Evolutionary conservation across 2,329 filamentous ascomycete genomes (phyloP).

Genomic region (Pseudocercospora eumusae): DNA sequence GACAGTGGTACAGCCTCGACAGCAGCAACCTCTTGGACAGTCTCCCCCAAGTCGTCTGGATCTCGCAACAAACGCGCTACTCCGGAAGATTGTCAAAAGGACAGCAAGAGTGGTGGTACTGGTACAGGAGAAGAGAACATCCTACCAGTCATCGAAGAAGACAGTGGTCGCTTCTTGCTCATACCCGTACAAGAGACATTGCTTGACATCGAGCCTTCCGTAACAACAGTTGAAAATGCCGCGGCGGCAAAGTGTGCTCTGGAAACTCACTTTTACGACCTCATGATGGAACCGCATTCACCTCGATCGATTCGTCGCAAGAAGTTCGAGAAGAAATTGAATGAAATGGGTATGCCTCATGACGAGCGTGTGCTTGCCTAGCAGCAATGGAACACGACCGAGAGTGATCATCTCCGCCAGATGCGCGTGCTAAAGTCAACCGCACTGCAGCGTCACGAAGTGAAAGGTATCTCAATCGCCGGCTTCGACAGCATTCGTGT

Average conservation of each 20-base stretch:
- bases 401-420: conserved; percentile 75
- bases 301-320: conserved; percentile 63
- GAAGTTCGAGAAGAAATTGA: conserved; percentile 65
- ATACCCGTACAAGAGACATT: conserved; percentile 38
- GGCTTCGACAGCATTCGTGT: conserved; percentile 81
- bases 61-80: conserved; percentile 31
- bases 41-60: conserved; percentile 33
- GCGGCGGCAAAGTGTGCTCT: conserved; percentile 83
- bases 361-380: conserved; percentile 59
- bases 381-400: conserved; percentile 63
- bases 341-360: conserved; percentile 55
- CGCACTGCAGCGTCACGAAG: conserved; percentile 51
- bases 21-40: conserved; percentile 37
- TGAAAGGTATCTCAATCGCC: conserved; percentile 56
- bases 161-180: conserved; percentile 31
- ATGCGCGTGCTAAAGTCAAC: conserved; percentile 68
- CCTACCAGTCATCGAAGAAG: conserved; percentile 40
- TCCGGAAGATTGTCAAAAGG: conserved; percentile 33
- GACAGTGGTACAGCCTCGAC: conserved; percentile 36
- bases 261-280: conserved; percentile 78
- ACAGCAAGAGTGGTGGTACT: conserved; percentile 27
- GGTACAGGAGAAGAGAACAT: conserved; percentile 31
- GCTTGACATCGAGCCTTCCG: conserved; percentile 40
- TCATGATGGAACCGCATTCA: conserved; percentile 57
- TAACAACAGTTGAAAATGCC: conserved; percentile 71